Evolutionary conservation across 306 rosid genomes (phyloP), one percentile per base, ranked within the genome.

Genomic region (Fragaria vesca): DNA sequence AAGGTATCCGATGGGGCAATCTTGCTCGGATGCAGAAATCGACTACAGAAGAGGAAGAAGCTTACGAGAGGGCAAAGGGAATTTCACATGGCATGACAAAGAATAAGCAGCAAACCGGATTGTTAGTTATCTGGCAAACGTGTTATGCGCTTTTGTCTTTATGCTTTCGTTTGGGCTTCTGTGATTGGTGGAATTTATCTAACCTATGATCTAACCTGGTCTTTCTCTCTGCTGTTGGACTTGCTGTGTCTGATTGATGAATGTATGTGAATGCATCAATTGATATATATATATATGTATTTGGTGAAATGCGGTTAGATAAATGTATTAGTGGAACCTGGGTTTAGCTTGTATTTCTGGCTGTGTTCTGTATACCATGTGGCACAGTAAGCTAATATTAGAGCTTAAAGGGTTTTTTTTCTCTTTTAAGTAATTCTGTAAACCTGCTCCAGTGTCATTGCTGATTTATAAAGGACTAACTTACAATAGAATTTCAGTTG

Each of bases 41-140:
- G 99, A 96, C 84, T 96, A 96, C 79, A 86, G 99, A 77, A 86
- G 97, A 85, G 93, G 97, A 66, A 90, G 97, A 87, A 91, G 93
- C 93, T 82, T 86, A 72, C 85, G 90, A 73, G 97, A 89, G 82
- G 75, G 86, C 79, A 91, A 86, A 88, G 88, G 86, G 81, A 84
- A 81, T 78, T 86, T 81, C 78, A 76, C 76, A 72, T 89, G 97
- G 97, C 89, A 83, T 79, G 84, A 81, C 81, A 82, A 69, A 83
- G 88, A 83, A 78, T 84, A 84, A 81, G 77, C 79, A 77, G 79
- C 62, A 52, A 83, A 85, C 74, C 77, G 73, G 82, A 45, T 82
- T 76, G 78, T 82, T 74, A 78, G 80, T 77, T 78, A 79, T 81
- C 80, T 58, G 74, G 50, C 43, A 63, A 86, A 78, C 82, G 87